A percentile compares a stretch with the other conserved stretches of the same genome.
Conservation (phyloP, 1,139 yeast species). For the Eremothecium sinecaudum region DNA sequence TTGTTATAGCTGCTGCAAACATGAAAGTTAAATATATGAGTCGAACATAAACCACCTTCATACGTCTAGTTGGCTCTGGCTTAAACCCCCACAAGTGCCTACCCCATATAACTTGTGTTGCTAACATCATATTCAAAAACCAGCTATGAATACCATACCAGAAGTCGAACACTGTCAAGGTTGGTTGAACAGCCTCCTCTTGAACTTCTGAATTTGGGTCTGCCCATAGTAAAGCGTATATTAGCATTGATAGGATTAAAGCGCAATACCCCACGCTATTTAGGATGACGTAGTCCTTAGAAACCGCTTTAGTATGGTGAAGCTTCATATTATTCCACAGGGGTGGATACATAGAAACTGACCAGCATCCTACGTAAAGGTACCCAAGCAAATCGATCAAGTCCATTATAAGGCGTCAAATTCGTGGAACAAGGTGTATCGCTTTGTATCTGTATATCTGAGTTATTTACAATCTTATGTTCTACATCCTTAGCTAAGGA, state of each 20-base stretch:
- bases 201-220: slow-evolving; percentile 11
- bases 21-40: slow-evolving; percentile 20
- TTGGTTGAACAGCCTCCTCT: slow-evolving; percentile 26
- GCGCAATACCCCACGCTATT: slow-evolving; percentile 39
- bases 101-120: slow-evolving; percentile 34
- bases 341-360: slow-evolving; percentile 41
- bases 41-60: slow-evolving; percentile 20
- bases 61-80: slow-evolving; percentile 17
- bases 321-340: slow-evolving; percentile 33
- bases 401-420: too few relatives aligned
- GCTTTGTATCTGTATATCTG: too few relatives aligned
- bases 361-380: slow-evolving; percentile 28
- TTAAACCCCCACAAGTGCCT: slow-evolving; percentile 31
- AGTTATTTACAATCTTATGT: too few relatives aligned
- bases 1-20: slow-evolving; percentile 13
- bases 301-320: slow-evolving; percentile 37
- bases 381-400: slow-evolving; percentile 22
- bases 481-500: too few relatives aligned
- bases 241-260: slow-evolving; percentile 33
- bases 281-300: slow-evolving; percentile 36
- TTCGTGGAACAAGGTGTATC: too few relatives aligned
- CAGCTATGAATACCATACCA: slow-evolving; percentile 39
- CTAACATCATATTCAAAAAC: slow-evolving; percentile 31
- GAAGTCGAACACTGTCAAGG: slow-evolving; percentile 36
- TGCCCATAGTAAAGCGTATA: slow-evolving; percentile 31